Percentiles rank a stretch among this genome's conserved stretches.
Conservation (phyloP, 345 rosid species). For the Sisymbrium irio region DNA sequence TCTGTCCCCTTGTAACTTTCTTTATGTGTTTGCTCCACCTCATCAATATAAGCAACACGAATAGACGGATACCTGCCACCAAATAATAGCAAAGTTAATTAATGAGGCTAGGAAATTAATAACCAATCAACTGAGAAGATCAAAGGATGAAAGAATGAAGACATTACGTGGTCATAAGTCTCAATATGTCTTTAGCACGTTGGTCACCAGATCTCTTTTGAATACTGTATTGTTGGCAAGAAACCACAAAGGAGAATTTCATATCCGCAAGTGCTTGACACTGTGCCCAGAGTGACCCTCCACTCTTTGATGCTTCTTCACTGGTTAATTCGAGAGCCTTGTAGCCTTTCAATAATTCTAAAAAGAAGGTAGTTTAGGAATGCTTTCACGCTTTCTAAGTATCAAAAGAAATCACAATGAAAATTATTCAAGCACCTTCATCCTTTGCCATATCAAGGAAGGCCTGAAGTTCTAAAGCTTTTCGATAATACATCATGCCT, state of each 20-base stretch:
- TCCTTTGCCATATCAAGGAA: conserved; percentile 69
- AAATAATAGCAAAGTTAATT: background rate
- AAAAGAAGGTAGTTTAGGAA: conserved; percentile 22
- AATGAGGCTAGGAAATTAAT: conserved; percentile 1
- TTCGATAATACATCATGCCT: conserved; percentile 86
- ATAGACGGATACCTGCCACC: conserved; percentile 62
- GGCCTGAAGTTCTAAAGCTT: conserved; percentile 79
- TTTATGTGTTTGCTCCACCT: conserved; percentile 64
- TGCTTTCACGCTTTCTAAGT: conserved; percentile 8
- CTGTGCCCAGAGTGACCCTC: conserved; percentile 58
- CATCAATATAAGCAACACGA: conserved; percentile 76
- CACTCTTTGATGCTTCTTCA: conserved; percentile 57
- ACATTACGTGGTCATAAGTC: conserved; percentile 68
- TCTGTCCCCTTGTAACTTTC: conserved; percentile 52
- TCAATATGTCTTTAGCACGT: conserved; percentile 70
- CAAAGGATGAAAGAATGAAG: conserved; percentile 15
- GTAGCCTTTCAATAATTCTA: conserved; percentile 65
- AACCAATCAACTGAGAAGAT: conserved; percentile 5
- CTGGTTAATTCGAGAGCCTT: conserved; percentile 61
- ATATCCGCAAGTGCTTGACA: conserved; percentile 82
- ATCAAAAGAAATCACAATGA: background rate
- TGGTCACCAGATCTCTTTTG: conserved; percentile 65
- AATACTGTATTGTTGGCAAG: conserved; percentile 75
- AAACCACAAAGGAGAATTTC: conserved; percentile 82
- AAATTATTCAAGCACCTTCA: conserved; percentile 45